Conservation (phyloP, 129 eudicot species). For the Artemisia argyi region DNA sequence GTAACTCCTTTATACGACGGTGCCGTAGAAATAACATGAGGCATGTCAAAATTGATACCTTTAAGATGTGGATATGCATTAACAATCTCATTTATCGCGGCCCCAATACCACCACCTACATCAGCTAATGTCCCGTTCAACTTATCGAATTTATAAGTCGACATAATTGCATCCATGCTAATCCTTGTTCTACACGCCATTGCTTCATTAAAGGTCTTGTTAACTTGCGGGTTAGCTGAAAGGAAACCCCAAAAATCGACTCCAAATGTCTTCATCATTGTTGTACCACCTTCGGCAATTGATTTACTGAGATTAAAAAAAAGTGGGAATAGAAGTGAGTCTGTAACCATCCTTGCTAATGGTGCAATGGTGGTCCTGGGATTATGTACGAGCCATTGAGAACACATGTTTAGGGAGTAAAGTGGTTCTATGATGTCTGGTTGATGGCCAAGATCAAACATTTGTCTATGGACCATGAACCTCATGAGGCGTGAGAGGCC, state of each 20-base stretch:
- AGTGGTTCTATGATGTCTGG: conserved; percentile 1
- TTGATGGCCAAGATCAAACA: conserved; percentile 11
- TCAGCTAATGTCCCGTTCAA: conserved; percentile 14
- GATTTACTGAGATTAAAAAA: conserved; percentile 11
- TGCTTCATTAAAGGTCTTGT: conserved; percentile 16
- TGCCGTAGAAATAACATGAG: conserved; percentile 19
- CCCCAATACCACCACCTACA: conserved; percentile 24
- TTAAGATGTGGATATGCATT: conserved; percentile 16
- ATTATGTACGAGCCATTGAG: conserved; percentile 23
- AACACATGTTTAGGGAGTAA: conserved; percentile 24
- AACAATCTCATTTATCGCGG: conserved; percentile 12
- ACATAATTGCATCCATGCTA: conserved; percentile 7
- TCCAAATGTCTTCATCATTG: conserved; percentile 35
- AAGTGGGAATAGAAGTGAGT: background rate
- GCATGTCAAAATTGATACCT: conserved; percentile 23
- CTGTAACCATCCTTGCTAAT: background rate
- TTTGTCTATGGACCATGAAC: conserved; percentile 26
- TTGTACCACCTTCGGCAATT: conserved; percentile 31
- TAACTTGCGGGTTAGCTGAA: background rate
- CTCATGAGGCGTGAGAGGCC: conserved; percentile 35
- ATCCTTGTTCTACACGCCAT: conserved; percentile 32
- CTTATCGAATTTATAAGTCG: conserved; percentile 10
- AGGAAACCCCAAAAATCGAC: conserved; percentile 9
- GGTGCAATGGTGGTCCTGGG: conserved; percentile 21
- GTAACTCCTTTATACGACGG: conserved; percentile 22